Conservation (phyloP, 2,329 filamentous ascomycete genomes). For the Aspergillus sp. region DNA sequence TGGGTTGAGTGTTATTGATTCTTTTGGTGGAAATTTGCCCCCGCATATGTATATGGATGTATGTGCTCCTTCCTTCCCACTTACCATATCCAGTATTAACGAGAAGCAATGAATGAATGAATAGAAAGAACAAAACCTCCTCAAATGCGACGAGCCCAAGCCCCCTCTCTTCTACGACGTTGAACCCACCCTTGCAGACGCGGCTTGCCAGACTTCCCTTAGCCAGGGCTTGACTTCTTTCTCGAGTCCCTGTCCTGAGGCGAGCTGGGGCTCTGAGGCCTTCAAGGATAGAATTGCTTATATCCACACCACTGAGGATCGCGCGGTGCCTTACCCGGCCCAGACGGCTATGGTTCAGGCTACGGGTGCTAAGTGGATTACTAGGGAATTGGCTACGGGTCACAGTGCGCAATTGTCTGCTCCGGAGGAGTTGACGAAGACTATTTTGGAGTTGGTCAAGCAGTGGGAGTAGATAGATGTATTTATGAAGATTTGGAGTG, state of each 20-base stretch:
- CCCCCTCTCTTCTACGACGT: background rate
- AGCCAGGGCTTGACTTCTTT: background rate
- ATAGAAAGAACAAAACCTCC: background rate
- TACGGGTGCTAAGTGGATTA: background rate
- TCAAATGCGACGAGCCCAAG: background rate
- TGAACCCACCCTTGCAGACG: background rate
- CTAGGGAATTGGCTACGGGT: background rate
- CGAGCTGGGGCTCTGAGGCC: background rate
- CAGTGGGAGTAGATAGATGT: background rate
- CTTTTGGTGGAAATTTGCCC: background rate
- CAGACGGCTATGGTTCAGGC: conserved; percentile 5
- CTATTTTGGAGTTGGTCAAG: background rate
- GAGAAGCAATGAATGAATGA: too few species aligned
- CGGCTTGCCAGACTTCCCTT: background rate
- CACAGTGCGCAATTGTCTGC: conserved; percentile 8
- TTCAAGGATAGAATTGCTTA: background rate
- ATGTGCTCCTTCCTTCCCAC: background rate
- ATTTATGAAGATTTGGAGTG: too few species aligned
- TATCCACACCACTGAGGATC: background rate
- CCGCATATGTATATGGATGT: conserved; percentile 3
- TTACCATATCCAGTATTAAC: too few species aligned
- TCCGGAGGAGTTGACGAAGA: background rate
- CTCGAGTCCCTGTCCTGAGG: background rate
- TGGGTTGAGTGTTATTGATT: conserved; percentile 1
- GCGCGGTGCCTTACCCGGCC: conserved; percentile 4